Percentiles rank a stretch among this genome's conserved stretches.
Evolutionary conservation across 176 grass and related monocot species (phyloP).

Genomic region (sorghum (Sorghum bicolor)): Sorghum_bicolor_NCBIv3 NC_012878.2:55924501-55925000

Average conservation of each 20-base stretch:
- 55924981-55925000: conserved; percentile 45
- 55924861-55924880: background rate
- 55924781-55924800: background rate
- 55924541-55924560: conserved; percentile 14
- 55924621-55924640: background rate
- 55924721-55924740: conserved; percentile 26
- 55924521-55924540: background rate
- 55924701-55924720: conserved; percentile 32
- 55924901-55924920: background rate
- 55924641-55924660: background rate
- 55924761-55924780: background rate
- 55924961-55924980: conserved; percentile 15
- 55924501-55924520: background rate
- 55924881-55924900: background rate
- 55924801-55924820: background rate
- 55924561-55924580: background rate
- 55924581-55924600: conserved; percentile 5
- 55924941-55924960: background rate
- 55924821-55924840: background rate
- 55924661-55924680: conserved; percentile 47
- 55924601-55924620: background rate
- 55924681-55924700: conserved; percentile 44
- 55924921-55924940: background rate
- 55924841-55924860: background rate
- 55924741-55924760: background rate